A percentile compares a stretch with the other conserved stretches of the same genome.
phyloP scores from a whole-genome alignment of 2,329 filamentous ascomycete species.

The Ophiostoma piceae region DNA sequence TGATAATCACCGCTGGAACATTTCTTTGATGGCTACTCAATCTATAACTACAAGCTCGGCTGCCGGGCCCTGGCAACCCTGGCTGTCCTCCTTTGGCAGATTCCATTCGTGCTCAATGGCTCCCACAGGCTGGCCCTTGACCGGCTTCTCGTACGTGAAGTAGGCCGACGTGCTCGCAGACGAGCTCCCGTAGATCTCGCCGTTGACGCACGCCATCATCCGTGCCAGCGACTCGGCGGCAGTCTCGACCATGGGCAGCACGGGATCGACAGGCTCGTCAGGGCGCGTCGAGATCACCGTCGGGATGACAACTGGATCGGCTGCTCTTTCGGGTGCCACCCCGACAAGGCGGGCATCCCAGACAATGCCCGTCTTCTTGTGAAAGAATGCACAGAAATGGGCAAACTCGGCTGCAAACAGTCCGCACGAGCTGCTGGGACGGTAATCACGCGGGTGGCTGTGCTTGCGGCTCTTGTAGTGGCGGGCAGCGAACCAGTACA shows the following conservation, averaged over 20 bases:
- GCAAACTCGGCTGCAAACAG: conserved; percentile 42
- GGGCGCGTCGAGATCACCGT: background rate
- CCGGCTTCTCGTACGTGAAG: conserved; percentile 22
- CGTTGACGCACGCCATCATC: background rate
- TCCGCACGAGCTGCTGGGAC: conserved; percentile 38
- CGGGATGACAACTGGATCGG: background rate
- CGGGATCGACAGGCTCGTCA: background rate
- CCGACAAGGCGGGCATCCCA: conserved; percentile 50
- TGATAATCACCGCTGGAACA: background rate
- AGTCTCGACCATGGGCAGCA: background rate
- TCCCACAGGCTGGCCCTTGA: conserved; percentile 32
- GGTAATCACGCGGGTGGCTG: conserved; percentile 36
- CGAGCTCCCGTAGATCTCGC: background rate
- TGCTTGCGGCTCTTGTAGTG: conserved; percentile 41
- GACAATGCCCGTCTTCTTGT: conserved; percentile 49
- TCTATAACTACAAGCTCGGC: background rate
- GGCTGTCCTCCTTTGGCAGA: conserved; percentile 12
- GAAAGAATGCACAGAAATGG: conserved; percentile 55
- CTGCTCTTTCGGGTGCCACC: background rate
- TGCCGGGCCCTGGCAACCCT: background rate
- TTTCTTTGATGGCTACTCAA: no score
- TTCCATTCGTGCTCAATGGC: conserved; percentile 26
- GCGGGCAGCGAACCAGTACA: conserved; percentile 57
- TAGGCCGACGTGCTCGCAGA: background rate
- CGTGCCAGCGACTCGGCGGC: background rate